A percentile compares a stretch with the other conserved stretches of the same genome.
Evolutionary conservation across 2,329 filamentous ascomycete species (phyloP).

Genomic region (Aspergillus texensis): DNA sequence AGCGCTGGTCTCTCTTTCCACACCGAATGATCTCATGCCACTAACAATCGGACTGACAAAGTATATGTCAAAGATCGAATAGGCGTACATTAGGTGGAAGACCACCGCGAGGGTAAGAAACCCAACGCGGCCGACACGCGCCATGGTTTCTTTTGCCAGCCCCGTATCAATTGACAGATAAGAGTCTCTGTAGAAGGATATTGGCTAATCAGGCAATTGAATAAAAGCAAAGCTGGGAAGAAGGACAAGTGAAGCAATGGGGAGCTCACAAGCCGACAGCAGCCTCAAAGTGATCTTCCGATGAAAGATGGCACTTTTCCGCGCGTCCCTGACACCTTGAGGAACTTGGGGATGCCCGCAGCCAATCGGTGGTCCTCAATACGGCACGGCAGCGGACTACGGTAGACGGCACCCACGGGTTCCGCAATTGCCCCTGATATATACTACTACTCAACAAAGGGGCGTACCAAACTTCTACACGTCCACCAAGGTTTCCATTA

Average conservation of each 20-base stretch:
- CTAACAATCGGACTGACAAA: constrained; percentile 97
- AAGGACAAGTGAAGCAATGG: background rate
- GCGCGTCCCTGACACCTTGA: constrained; percentile 16
- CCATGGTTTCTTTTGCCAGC: constrained; percentile 38
- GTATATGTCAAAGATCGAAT: constrained; percentile 97
- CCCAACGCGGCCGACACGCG: constrained; percentile 68
- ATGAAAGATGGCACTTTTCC: constrained; percentile 12
- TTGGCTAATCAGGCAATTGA: background rate
- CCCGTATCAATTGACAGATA: constrained; percentile 1
- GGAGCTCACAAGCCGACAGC: background rate
- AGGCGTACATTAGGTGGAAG: constrained; percentile 92
- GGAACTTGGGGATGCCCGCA: constrained; percentile 22
- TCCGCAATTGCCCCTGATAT: constrained; percentile 1
- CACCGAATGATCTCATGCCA: constrained; percentile 82
- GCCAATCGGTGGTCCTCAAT: constrained; percentile 20
- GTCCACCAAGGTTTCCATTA: background rate
- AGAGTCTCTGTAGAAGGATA: background rate
- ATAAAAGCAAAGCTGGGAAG: background rate
- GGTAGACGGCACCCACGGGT: constrained; percentile 1
- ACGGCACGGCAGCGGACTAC: constrained; percentile 16
- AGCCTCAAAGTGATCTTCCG: constrained; percentile 2
- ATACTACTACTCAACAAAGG: background rate
- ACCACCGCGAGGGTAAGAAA: constrained; percentile 87
- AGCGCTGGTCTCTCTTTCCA: constrained; percentile 61
- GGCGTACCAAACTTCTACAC: background rate